Base-by-base conservation (phyloP, 495 filamentous ascomycete species). In the Penicillium atrosanguineum region DNA sequence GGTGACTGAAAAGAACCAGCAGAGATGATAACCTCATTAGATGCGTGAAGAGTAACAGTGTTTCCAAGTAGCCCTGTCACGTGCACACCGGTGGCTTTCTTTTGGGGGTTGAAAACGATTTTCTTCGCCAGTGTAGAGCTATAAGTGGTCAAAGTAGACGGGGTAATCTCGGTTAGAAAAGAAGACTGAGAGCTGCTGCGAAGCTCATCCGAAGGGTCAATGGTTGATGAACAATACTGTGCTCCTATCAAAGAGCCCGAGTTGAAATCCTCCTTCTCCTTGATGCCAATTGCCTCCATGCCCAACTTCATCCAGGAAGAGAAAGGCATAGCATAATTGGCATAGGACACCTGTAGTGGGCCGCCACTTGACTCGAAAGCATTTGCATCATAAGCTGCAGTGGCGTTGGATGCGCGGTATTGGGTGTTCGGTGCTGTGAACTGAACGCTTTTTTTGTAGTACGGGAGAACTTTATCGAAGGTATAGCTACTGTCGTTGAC, bases 401-500 rank as follows among this genome's bases (percentile, higher is more conserved):
- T 77, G 0, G 75, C 72, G 57, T 81, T 84, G 16, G 57, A 28
- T 3, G 58, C 56, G 20, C 73, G 68, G 1, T 36, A 28, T 0
- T 51, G 47, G 4, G n/a, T 51, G 28, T 81, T 66, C 0, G 83
- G 84, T 0, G 77, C 65, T 0, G 81, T 83, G 60, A 84, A 83
- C 1, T 71, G 53, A 0, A 73, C 48, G 43, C 73, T 79, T 41
- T 78, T 79, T 53, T 84, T 64, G 51, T 78, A 87, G 53, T 74
- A 83, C 0, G 80, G 80, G 0, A 83, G 65, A 0, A 82, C 50
- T 7, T 76, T 69, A 8, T 81, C 71, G 28, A 70, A 87, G 4
- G 65, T 67, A 55, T 81, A 89, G 47, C 68, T 76, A 2, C 72
- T 44, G 55, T 87, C 84, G 37, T 77, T 74, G 6, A 86, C 81